phyloP scores from a whole-genome alignment of 2,329 filamentous ascomycete genomes.

The Endothia cerciana region DNA sequence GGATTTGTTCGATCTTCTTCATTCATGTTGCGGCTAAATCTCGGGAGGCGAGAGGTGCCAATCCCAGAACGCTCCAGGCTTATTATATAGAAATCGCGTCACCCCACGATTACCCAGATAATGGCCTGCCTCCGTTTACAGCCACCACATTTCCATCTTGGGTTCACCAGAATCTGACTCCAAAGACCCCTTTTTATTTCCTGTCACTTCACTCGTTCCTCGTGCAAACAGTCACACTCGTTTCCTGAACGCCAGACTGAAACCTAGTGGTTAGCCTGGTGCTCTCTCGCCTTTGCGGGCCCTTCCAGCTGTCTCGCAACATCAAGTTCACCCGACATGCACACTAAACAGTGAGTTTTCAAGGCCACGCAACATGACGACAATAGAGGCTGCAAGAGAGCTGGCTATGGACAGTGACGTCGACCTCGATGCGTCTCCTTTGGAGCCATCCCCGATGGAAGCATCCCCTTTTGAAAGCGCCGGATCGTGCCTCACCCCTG shows the following conservation, averaged over 20 bases:
- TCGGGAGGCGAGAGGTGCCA: conserved; percentile 31
- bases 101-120: conserved; percentile 25
- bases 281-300: background rate
- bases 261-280: background rate
- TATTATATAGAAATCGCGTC: conserved; percentile 30
- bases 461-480: conserved; percentile 42
- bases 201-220: conserved; percentile 14
- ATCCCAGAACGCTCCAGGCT: conserved; percentile 29
- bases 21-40: conserved; percentile 36
- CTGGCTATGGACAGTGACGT: conserved; percentile 39
- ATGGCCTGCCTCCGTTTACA: conserved; percentile 8
- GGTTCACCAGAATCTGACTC: background rate
- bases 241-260: background rate
- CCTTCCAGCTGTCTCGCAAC: background rate
- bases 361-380: conserved; percentile 29
- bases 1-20: conserved; percentile 24
- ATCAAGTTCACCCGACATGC: too few relatives aligned
- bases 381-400: conserved; percentile 34
- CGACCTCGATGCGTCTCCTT: conserved; percentile 42
- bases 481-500: conserved; percentile 49
- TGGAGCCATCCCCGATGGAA: conserved; percentile 31
- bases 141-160: conserved; percentile 2
- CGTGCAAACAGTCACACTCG: background rate
- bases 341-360: background rate
- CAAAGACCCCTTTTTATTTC: background rate